These are phyloP conservation scores for Penstemon newberryi DNA, from an alignment of 257 asterid species.

Conservation along the genomic window DNA sequence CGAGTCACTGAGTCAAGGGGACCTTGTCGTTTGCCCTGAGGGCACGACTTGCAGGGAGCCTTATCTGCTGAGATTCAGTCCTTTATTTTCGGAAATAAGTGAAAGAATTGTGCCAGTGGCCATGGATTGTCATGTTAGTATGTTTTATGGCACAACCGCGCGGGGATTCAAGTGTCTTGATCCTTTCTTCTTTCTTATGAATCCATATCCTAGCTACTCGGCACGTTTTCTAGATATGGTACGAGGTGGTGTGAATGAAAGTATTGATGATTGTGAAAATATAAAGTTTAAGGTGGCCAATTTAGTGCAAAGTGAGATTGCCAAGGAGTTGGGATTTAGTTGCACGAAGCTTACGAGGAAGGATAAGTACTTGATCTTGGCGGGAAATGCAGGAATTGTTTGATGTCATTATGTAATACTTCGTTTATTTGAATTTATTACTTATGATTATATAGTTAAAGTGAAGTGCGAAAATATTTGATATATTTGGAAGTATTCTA, in stretches of 20 bases:
- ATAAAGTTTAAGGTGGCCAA: slow-evolving; percentile 41
- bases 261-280: neutral
- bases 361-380: slow-evolving; percentile 48
- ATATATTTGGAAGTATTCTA: too few species aligned
- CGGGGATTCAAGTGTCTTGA: slow-evolving; percentile 50
- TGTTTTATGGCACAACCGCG: slow-evolving; percentile 62
- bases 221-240: neutral
- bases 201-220: slow-evolving; percentile 38
- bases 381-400: slow-evolving; percentile 46
- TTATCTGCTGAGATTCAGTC: slow-evolving; percentile 57
- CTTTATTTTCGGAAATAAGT: slow-evolving; percentile 48
- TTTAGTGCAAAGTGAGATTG: slow-evolving; percentile 43
- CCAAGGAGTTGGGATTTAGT: slow-evolving; percentile 37
- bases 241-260: neutral
- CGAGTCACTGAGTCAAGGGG: slow-evolving; percentile 35
- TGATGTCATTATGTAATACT: too few species aligned
- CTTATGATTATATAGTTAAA: too few species aligned
- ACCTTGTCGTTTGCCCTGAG: slow-evolving; percentile 54
- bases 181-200: slow-evolving; percentile 47
- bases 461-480: too few species aligned
- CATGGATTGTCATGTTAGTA: slow-evolving; percentile 33
- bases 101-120: slow-evolving; percentile 49
- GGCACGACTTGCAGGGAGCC: slow-evolving; percentile 74
- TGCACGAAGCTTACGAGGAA: slow-evolving; percentile 46
- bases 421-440: too few species aligned